Evolutionary conservation across 2,329 filamentous ascomycete species (phyloP).

Genomic region (Diaporthe humulicola): DNA sequence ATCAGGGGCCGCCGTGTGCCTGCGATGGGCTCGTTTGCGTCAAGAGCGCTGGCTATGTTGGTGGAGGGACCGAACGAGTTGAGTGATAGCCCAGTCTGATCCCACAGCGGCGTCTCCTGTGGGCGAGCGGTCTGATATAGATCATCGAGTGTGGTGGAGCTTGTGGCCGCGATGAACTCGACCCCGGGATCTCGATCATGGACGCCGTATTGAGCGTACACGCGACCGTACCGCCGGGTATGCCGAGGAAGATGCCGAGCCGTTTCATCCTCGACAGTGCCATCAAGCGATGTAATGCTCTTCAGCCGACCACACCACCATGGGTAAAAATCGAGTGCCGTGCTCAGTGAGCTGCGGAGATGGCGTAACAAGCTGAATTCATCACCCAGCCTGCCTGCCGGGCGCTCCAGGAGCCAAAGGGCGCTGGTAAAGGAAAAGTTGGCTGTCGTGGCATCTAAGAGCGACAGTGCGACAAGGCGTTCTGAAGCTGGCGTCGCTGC

Average conservation of each 20-base stretch:
- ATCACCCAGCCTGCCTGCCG: not conserved
- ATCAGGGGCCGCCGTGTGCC: not conserved
- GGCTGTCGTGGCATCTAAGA: conserved; percentile 11
- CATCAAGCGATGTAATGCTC: not conserved
- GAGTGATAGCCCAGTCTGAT: conserved; percentile 1
- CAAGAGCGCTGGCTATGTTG: not conserved
- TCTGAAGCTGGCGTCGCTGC: not conserved
- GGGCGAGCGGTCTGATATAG: not conserved
- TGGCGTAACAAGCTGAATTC: not conserved
- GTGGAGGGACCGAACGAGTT: conserved; percentile 3
- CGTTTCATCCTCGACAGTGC: not conserved
- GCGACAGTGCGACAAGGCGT: not conserved
- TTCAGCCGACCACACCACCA: conserved; percentile 11
- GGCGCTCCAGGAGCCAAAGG: conserved; percentile 12
- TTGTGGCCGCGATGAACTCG: conserved; percentile 2
- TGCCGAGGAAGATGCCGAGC: not conserved
- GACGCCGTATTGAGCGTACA: conserved; percentile 3
- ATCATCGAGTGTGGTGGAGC: conserved; percentile 1
- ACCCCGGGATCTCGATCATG: not conserved
- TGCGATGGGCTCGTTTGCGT: not conserved
- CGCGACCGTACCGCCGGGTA: conserved; percentile 4
- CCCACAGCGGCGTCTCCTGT: conserved; percentile 7
- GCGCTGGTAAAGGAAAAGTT: conserved; percentile 12
- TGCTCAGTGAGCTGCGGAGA: conserved; percentile 1
- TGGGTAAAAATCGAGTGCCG: not conserved